A percentile compares a stretch with the other conserved stretches of the same genome.
Evolutionary conservation across 768 basidiomycete species (phyloP).

Genomic region (Pleurotus salmoneostramineus): DNA sequence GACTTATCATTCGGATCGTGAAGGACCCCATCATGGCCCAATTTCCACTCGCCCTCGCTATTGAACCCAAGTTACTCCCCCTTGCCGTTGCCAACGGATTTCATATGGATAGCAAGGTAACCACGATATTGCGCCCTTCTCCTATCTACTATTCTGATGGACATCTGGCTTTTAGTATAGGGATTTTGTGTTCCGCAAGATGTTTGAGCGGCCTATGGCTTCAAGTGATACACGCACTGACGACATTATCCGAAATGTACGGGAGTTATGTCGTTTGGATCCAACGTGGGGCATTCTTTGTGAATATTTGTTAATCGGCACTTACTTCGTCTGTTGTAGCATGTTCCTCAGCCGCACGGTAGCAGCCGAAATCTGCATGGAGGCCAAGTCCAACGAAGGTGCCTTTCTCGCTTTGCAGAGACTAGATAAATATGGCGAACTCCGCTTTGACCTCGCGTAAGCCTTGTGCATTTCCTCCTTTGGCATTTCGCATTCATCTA

Average conservation of each 20-base stretch:
- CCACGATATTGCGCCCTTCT: constrained; percentile 7
- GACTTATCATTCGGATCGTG: constrained; percentile 4
- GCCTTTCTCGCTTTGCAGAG: constrained; percentile 67
- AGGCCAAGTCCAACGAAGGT: constrained; percentile 65
- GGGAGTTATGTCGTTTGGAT: constrained; percentile 69
- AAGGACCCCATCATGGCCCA: constrained; percentile 79
- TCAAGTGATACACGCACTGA: constrained; percentile 50
- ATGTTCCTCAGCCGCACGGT: constrained; percentile 84
- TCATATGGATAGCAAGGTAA: constrained; percentile 72
- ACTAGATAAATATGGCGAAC: constrained; percentile 58
- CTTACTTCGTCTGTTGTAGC: constrained; percentile 28
- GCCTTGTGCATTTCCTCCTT: not conserved
- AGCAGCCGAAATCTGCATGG: constrained; percentile 82
- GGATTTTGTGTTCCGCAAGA: constrained; percentile 84
- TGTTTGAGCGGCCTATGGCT: constrained; percentile 61
- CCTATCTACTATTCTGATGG: constrained; percentile 6
- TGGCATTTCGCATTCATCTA: constrained; percentile 12
- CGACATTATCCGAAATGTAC: constrained; percentile 67
- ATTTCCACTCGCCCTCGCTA: constrained; percentile 71
- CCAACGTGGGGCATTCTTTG: constrained; percentile 41
- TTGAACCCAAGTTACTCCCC: constrained; percentile 73
- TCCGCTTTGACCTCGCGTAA: constrained; percentile 50
- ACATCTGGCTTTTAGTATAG: constrained; percentile 49
- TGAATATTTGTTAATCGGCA: not conserved
- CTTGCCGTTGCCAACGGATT: constrained; percentile 73